Base-by-base conservation (phyloP, 495 filamentous ascomycete species). In the Penicillium riverlandense region DNA sequence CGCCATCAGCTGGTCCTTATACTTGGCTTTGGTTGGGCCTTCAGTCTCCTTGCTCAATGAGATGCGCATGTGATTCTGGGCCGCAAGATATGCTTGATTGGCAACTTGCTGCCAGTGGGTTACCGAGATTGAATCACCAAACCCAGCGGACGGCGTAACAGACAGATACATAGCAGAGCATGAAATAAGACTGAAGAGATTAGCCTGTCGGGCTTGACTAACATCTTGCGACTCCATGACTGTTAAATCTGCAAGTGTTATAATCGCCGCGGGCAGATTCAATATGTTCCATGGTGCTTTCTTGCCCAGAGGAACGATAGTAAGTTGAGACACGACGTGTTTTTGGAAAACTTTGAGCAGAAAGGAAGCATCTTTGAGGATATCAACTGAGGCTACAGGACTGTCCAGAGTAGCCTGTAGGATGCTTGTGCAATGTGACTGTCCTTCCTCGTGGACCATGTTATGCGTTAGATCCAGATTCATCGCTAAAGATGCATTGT, bases 1-100 rank as follows among this genome's bases (percentile, higher is more conserved):
- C 0, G 61, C 61, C 61, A 65, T 65, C 32, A 60, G 22, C 16
- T 62, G 61, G 28, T 65, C 61, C 32, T 65, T 65, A 30, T 60
- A 65, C 29, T 65, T 65, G 16, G 55, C 50, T 31, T 54, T 52
- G 4, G 22, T 33, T 58, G 52, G 49, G 1, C 45, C 45, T 9
- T 43, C 33, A 1, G 40, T 51, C 32, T 61, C 58, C 9, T 47
- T 5, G 27, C 47, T 53, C 22, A 61, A 36, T 2, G 55, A 61
- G 11, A 42, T 41, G 27, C 52, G 46, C 42, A 60, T 52, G 30
- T 57, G 47, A 16, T 49, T 37, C 33, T 51, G 55, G 6, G 49
- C 59, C 27, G 50, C 30, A 10, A 49, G 29, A 13, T 53, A 55
- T 8, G 44, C 37, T 10, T 53, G 41, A 13, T 44, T 29, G 1